Conservation (phyloP, 306 rosid species). For the Vachellia collinsii region DNA sequence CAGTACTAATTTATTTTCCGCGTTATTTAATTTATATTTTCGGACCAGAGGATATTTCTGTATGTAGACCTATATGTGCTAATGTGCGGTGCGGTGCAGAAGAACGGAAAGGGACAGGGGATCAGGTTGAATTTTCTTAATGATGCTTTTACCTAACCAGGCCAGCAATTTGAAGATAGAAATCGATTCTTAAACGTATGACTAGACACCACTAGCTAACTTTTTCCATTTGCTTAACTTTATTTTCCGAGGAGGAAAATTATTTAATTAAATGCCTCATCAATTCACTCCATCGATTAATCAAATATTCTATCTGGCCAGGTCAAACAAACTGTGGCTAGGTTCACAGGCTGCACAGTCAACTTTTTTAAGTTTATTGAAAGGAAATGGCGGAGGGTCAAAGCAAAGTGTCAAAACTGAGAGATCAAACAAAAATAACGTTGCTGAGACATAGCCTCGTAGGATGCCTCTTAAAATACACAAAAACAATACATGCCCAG, state of each 20-base stretch:
- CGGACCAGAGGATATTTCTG: conserved; percentile 1
- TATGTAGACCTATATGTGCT: not conserved
- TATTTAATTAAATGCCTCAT: not conserved
- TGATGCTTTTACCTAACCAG: conserved; percentile 37
- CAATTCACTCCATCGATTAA: not conserved
- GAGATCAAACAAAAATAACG: not conserved
- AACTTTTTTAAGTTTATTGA: not conserved
- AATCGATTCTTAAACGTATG: conserved; percentile 24
- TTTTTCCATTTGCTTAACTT: not conserved
- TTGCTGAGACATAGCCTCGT: not conserved
- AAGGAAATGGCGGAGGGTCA: conserved; percentile 20
- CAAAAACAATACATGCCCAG: not conserved
- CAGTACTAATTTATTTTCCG: not conserved
- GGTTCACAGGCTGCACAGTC: conserved; percentile 1
- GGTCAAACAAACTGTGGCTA: not conserved
- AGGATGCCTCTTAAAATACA: not conserved
- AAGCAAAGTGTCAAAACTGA: conserved; percentile 5
- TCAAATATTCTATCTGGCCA: not conserved
- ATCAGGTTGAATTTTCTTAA: conserved; percentile 30
- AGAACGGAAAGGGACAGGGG: not conserved
- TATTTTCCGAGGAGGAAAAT: not conserved
- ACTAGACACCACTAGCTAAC: conserved; percentile 37
- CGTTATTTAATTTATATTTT: not conserved
- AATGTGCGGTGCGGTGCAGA: not conserved
- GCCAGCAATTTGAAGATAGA: conserved; percentile 28